Evolutionary conservation across 768 basidiomycete genomes (phyloP).

Genomic region (Trametes coccinea): DNA sequence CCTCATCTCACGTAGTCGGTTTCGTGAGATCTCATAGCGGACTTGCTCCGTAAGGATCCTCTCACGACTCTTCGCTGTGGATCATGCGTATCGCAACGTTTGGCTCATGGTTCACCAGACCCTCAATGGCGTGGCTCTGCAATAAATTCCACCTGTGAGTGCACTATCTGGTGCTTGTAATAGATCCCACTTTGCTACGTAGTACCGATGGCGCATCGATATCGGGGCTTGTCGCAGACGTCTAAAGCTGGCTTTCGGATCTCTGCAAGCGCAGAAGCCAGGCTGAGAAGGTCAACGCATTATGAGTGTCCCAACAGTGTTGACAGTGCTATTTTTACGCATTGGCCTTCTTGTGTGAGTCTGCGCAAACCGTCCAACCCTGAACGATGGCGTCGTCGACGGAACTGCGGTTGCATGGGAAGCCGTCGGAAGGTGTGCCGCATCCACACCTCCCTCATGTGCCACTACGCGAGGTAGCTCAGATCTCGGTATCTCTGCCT

Average conservation of each 20-base stretch:
- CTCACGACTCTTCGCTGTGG: background rate
- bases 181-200: no score
- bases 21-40: background rate
- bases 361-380: background rate
- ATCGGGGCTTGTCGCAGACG: no score
- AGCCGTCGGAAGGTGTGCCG: constrained; percentile 11
- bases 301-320: background rate
- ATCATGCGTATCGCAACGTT: background rate
- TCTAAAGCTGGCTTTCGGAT: no score
- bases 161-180: no score
- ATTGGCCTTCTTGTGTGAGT: background rate
- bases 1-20: background rate
- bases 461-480: background rate
- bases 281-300: no score
- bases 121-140: no score
- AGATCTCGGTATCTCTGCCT: background rate
- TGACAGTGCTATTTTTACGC: constrained; percentile 1
- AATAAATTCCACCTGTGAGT: no score
- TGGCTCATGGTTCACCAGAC: background rate
- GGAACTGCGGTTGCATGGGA: constrained; percentile 13
- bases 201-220: no score
- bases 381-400: background rate
- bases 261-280: no score
- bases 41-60: background rate
- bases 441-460: background rate